Evolutionary conservation across 2,329 filamentous ascomycete genomes (phyloP).

Genomic region (Teratosphaeria viscida): DNA sequence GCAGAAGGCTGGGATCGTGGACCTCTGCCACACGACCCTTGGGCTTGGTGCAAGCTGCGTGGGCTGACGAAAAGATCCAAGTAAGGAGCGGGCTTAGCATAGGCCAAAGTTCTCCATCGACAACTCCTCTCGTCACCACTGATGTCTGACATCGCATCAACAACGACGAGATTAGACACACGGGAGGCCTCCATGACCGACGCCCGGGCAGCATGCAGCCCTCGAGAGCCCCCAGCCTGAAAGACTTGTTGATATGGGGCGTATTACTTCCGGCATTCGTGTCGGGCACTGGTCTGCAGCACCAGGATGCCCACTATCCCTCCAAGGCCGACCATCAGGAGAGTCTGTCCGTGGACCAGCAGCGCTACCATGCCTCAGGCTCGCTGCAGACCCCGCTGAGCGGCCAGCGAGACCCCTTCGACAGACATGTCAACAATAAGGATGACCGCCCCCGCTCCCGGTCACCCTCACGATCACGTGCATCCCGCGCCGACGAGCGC

Average conservation of each 20-base stretch:
- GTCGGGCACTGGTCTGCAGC: constrained; percentile 2
- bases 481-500: constrained; percentile 58
- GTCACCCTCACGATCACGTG: constrained; percentile 13
- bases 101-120: background rate
- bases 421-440: constrained; percentile 9
- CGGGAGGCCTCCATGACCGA: background rate
- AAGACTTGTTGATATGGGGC: constrained; percentile 3
- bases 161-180: background rate
- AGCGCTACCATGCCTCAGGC: constrained; percentile 11
- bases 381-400: constrained; percentile 18
- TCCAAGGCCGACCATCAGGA: background rate
- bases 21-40: background rate
- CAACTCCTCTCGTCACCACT: background rate
- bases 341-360: background rate
- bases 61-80: background rate
- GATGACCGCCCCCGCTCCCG: constrained; percentile 7
- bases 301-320: constrained; percentile 1
- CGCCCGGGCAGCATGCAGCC: constrained; percentile 1
- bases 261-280: background rate
- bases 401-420: constrained; percentile 18
- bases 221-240: constrained; percentile 1
- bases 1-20: background rate
- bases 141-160: background rate
- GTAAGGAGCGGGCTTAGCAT: background rate
- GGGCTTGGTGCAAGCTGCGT: background rate